phyloP scores from a whole-genome alignment of 495 filamentous ascomycete species.

The Penicillium lagena region DNA sequence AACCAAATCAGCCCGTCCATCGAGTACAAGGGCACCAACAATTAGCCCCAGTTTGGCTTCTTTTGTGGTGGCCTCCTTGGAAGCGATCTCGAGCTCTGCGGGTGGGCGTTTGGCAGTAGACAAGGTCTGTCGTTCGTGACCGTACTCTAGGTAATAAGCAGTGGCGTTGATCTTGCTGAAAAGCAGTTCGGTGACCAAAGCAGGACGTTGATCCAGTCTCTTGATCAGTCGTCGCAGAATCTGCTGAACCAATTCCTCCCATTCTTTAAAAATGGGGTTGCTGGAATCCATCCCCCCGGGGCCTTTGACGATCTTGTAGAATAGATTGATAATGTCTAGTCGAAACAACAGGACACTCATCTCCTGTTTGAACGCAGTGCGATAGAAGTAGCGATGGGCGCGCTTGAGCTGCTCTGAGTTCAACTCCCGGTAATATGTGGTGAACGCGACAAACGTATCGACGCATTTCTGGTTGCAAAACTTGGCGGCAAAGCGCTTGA shows the following conservation, averaged over 20 bases:
- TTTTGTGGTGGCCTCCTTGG: conserved; percentile 48
- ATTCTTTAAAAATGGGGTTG: conserved; percentile 67
- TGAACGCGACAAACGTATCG: conserved; percentile 81
- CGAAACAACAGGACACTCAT: conserved; percentile 83
- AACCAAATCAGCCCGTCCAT: conserved; percentile 65
- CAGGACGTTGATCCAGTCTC: conserved; percentile 77
- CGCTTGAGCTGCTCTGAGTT: conserved; percentile 78
- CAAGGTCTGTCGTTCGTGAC: conserved; percentile 73
- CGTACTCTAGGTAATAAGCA: conserved; percentile 80
- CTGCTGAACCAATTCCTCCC: conserved; percentile 84
- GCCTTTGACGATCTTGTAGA: conserved; percentile 91
- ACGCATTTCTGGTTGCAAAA: conserved; percentile 81
- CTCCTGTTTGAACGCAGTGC: conserved; percentile 90
- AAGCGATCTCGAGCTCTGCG: conserved; percentile 73
- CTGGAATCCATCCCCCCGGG: conserved; percentile 66
- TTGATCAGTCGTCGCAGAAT: conserved; percentile 67
- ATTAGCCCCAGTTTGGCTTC: conserved; percentile 72
- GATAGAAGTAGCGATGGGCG: conserved; percentile 90
- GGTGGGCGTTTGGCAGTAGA: conserved; percentile 51
- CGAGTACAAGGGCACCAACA: conserved; percentile 70
- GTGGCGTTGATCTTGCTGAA: conserved; percentile 90
- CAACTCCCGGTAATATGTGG: conserved; percentile 77
- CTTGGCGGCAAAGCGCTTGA: conserved; percentile 70
- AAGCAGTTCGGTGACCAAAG: conserved; percentile 78
- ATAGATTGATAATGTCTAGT: conserved; percentile 80